Evolutionary conservation across 2,329 filamentous ascomycete species (phyloP).

Genomic region (Colletotrichum navitas): DNA sequence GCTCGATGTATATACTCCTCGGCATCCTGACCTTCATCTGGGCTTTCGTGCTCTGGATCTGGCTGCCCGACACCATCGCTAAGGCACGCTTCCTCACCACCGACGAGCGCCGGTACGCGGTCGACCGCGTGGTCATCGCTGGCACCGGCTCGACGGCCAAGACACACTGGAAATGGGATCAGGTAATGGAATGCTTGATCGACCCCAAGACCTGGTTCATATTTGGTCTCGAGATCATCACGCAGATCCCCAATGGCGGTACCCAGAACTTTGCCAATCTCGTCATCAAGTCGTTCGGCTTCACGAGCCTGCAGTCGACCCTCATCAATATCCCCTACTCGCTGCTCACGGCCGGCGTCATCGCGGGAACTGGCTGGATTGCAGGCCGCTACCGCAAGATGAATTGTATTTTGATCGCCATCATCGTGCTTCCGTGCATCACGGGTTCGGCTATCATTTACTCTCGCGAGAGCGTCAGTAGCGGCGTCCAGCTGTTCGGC

Average conservation of each 20-base stretch:
- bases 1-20: slow-evolving; percentile 70
- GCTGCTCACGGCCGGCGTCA: slow-evolving; percentile 61
- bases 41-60: slow-evolving; percentile 60
- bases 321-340: slow-evolving; percentile 72
- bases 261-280: slow-evolving; percentile 71
- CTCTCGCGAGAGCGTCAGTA: slow-evolving; percentile 54
- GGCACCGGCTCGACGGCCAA: slow-evolving; percentile 66
- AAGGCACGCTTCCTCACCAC: slow-evolving; percentile 68
- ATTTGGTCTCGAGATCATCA: slow-evolving; percentile 63
- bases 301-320: slow-evolving; percentile 65
- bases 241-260: slow-evolving; percentile 73
- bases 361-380: slow-evolving; percentile 63
- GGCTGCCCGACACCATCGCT: slow-evolving; percentile 66
- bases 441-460: slow-evolving; percentile 67
- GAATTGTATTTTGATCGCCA: slow-evolving; percentile 65
- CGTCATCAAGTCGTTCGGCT: slow-evolving; percentile 68
- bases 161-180: slow-evolving; percentile 62
- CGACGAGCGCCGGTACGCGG: slow-evolving; percentile 63
- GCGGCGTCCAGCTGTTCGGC: slow-evolving; percentile 64
- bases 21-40: slow-evolving; percentile 65
- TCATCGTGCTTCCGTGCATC: slow-evolving; percentile 64
- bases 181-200: slow-evolving; percentile 64
- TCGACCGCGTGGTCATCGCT: slow-evolving; percentile 60
- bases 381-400: slow-evolving; percentile 64
- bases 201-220: slow-evolving; percentile 74